Evolutionary conservation across 1,284 basidiomycete genomes (phyloP).

Genomic region (Austropuccinia psidii): DNA sequence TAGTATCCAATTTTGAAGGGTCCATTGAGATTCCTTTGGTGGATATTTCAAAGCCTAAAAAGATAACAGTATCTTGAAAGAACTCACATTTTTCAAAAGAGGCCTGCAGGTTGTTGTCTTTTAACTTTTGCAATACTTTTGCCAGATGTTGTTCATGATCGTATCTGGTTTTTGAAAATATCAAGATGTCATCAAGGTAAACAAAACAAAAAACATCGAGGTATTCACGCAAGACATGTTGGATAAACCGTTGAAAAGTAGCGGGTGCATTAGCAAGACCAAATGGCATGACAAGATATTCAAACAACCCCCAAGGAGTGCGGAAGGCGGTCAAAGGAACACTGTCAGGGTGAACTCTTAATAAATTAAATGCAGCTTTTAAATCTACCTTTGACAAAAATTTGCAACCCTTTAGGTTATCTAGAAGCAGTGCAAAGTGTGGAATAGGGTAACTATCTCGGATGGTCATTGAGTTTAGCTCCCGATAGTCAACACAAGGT

Average conservation of each 20-base stretch:
- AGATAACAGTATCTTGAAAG: not conserved
- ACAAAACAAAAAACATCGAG: conserved; percentile 43
- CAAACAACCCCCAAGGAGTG: conserved; percentile 50
- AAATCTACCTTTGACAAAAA: conserved; percentile 45
- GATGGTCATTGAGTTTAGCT: conserved; percentile 37
- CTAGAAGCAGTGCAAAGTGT: not conserved
- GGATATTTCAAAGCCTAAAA: conserved; percentile 17
- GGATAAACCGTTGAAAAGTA: conserved; percentile 33
- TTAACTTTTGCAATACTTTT: not conserved
- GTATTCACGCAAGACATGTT: conserved; percentile 40
- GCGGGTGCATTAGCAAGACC: conserved; percentile 50
- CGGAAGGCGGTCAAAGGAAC: conserved; percentile 50
- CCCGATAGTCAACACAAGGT: conserved; percentile 18
- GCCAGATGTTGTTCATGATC: conserved; percentile 2
- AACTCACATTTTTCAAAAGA: not conserved
- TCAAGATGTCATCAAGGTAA: conserved; percentile 48
- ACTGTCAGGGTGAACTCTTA: conserved; percentile 43
- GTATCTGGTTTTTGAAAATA: conserved; percentile 50
- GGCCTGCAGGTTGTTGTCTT: not conserved
- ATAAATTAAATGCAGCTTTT: conserved; percentile 43
- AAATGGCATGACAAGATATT: conserved; percentile 50
- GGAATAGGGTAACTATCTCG: conserved; percentile 37
- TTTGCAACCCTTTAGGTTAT: conserved; percentile 15
- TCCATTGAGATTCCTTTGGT: not conserved
- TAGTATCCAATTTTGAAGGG: not conserved